Base-by-base conservation (phyloP, 1,284 basidiomycete species). In the Puccinia hordei region DNA sequence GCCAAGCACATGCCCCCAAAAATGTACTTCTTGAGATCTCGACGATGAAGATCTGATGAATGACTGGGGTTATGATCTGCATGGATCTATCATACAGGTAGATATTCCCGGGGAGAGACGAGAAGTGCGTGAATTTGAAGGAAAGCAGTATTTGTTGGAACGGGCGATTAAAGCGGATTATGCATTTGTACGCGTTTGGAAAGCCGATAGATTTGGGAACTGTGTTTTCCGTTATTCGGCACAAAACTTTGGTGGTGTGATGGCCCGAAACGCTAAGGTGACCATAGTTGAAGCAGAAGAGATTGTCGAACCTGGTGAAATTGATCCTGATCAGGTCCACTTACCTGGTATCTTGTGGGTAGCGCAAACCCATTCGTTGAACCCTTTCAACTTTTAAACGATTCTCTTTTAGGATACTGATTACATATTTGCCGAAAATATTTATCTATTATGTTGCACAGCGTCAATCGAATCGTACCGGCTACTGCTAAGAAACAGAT, bases 231-330 rank as follows among this genome's bases (percentile, higher is more conserved):
- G 86, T 83, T 95, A 94, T 86, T 90, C 93, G 9, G 91, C 94
- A 59, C 91, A 95, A 84, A 95, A 97, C 85, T 98, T 96, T 87
- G 92, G 88, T 82, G 89, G 90, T 1, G 90, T 91, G 19, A 95
- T 96, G 90, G 95, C 92, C 4, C 91, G 91, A 85, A 94, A 94
- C 79, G 94, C 95, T 17, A 93, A 92, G 84, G 84, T 95, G 74
- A 95, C 95, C 15, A 94, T 98, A 81, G 93, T 97, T 69, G 95
- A 97, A 89, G 94, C 94, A 5, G 95, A 98, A 85, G 89, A 95
- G 84, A 95, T 97, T 82, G 94, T 97, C 53, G 92, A 94, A 12
- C 88, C 91, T 71, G 95, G 95, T 51, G 90, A 91, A 33, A 88
- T 98, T 81, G 91, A 91, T 73, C 92, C 94, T 19, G 92, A 93